Evolutionary conservation across 257 asterid species (phyloP).

Genomic region (Jaltomata sinuosa): DNA sequence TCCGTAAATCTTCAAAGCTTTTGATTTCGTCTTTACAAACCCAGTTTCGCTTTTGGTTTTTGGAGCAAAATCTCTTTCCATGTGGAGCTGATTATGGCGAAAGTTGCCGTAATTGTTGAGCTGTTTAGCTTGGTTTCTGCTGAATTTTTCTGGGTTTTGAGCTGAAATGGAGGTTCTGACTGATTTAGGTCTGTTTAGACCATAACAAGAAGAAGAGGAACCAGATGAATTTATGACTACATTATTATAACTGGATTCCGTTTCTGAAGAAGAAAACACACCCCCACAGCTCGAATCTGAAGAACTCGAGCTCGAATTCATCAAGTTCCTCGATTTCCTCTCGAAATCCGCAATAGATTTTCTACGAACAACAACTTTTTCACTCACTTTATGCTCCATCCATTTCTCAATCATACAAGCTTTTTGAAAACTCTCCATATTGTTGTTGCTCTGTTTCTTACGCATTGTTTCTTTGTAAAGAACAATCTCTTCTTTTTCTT

Average conservation of each 20-base stretch:
- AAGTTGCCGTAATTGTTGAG: background rate
- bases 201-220: slow-evolving; percentile 18
- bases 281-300: slow-evolving; percentile 55
- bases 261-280: slow-evolving; percentile 54
- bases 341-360: slow-evolving; percentile 45
- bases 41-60: slow-evolving; percentile 45
- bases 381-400: slow-evolving; percentile 64
- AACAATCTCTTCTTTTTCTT: slow-evolving; percentile 14
- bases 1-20: slow-evolving; percentile 69
- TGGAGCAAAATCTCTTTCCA: slow-evolving; percentile 4
- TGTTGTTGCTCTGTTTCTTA: slow-evolving; percentile 30
- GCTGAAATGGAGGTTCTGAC: slow-evolving; percentile 37
- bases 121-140: background rate
- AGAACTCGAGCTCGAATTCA: slow-evolving; percentile 61
- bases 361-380: slow-evolving; percentile 29
- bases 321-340: slow-evolving; percentile 25
- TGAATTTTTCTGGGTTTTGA: slow-evolving; percentile 11
- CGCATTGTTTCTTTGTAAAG: slow-evolving; percentile 30
- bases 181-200: slow-evolving; percentile 50
- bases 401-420: slow-evolving; percentile 77
- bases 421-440: slow-evolving; percentile 49
- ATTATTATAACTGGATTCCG: slow-evolving; percentile 26
- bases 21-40: slow-evolving; percentile 51
- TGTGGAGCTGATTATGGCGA: background rate
- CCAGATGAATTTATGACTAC: slow-evolving; percentile 3